These are phyloP conservation scores for Malus hybrid DNA, from an alignment of 331 rosid species.

Conservation along the genomic window DNA sequence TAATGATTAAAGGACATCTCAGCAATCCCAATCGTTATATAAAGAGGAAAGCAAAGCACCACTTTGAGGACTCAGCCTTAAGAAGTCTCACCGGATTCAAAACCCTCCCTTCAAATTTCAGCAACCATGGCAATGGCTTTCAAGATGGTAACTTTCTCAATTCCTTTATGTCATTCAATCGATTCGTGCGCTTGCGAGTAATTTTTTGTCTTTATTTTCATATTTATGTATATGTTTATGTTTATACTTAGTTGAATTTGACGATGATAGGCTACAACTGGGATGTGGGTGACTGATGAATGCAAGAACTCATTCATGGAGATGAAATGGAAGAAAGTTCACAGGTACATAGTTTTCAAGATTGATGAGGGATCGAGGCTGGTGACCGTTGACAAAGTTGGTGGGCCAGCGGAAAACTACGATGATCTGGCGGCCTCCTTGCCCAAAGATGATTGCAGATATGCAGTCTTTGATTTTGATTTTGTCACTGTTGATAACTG, in stretches of 20 bases:
- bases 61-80: background rate
- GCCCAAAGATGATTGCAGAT: conserved; percentile 87
- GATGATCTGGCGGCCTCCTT: conserved; percentile 80
- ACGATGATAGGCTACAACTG: conserved; percentile 72
- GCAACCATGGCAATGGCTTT: conserved; percentile 97
- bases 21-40: conserved; percentile 19
- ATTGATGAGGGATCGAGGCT: conserved; percentile 83
- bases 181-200: background rate
- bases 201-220: no score
- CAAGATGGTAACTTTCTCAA: conserved; percentile 64
- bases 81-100: background rate
- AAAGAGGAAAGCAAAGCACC: conserved; percentile 11
- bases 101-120: background rate
- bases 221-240: no score
- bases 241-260: background rate
- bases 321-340: conserved; percentile 99
- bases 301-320: conserved; percentile 96
- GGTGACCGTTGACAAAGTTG: conserved; percentile 91
- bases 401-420: conserved; percentile 83
- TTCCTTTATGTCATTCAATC: background rate
- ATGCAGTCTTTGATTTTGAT: conserved; percentile 95
- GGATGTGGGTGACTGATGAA: conserved; percentile 99
- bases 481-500: conserved; percentile 94
- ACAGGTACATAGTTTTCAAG: conserved; percentile 87
- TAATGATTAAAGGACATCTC: conserved; percentile 22